Evolutionary conservation across 768 basidiomycete genomes (phyloP), one percentile per base, ranked within the genome.

Genomic region (Infundibulicybe gibba): DNA sequence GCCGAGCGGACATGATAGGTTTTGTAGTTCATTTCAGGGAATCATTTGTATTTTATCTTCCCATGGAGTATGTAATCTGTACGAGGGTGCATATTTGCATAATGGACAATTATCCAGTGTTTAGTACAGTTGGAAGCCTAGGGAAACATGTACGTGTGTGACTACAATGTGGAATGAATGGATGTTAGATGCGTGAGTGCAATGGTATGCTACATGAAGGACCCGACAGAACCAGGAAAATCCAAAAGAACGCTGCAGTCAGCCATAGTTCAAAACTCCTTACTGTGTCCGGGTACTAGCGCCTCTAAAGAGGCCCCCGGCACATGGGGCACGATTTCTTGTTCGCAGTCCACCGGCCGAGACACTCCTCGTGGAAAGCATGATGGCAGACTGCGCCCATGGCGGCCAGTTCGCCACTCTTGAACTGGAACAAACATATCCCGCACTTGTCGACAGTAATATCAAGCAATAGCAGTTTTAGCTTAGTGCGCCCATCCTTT

Each of bases 401-500:
- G 31, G 75, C 75, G 12, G 76, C 85, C 47, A 57, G 54, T 48
- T 90, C 83, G 14, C 65, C 76, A 6, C 66, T 71, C 63, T 70
- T 80, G 66, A 87, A 90, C 64, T 83, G 83, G 40, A 72, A 75
- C 60, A 88, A 65, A 59, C 89, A 90, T 42, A 89, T 82, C 34
- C 81, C 76, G 62, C 89, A 91, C 56, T 79, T 79, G 51, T 84
- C 79, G 31, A 90, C 86, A 1, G 70, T 56, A 12, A 75, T 68
- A 33, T 83, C 88, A 15, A 87, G 65, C 42, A 90, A 60, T 6
- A 72, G 69, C 41, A 89, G 62, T 67, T 88, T 90, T 39, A 87
- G 55, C 67, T 89, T 90, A 45, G 81, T 71, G 37, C 81, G 81
- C 5, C 87, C 87, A 54, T 86, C 77, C 52, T 69, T 69, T 41